Evolutionary conservation across 2,329 filamentous ascomycete species (phyloP).

Genomic region (Epichloe coenophiala): DNA sequence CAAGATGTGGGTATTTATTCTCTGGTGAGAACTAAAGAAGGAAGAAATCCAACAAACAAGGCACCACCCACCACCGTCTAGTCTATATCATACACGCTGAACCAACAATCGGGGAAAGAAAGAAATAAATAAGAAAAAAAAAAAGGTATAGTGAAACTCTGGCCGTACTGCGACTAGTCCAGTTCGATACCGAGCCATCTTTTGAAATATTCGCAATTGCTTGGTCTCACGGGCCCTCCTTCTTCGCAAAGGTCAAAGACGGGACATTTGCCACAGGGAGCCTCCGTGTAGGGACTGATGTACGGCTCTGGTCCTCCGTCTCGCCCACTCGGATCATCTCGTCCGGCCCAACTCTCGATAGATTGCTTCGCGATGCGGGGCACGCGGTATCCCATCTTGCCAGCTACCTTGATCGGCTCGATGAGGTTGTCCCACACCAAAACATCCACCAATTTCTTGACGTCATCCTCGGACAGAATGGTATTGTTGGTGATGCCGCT

Average conservation of each 20-base stretch:
- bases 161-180: background rate
- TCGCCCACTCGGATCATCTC: constrained; percentile 22
- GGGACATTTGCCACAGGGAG: constrained; percentile 81
- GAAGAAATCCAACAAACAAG: background rate
- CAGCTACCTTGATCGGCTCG: constrained; percentile 45
- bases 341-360: constrained; percentile 25
- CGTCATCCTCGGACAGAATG: constrained; percentile 56
- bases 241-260: constrained; percentile 89
- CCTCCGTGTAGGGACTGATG: constrained; percentile 69
- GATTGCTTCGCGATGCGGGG: constrained; percentile 34
- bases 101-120: too few species aligned
- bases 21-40: background rate
- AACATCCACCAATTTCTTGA: constrained; percentile 76
- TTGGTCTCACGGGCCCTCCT: constrained; percentile 78
- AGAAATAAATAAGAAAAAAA: too few species aligned
- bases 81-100: background rate
- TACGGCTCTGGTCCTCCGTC: constrained; percentile 29
- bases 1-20: background rate
- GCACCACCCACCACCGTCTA: background rate
- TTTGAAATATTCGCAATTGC: constrained; percentile 83
- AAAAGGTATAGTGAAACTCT: too few species aligned
- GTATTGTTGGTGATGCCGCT: constrained; percentile 60
- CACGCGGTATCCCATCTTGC: constrained; percentile 38
- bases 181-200: constrained; percentile 51
- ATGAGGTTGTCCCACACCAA: constrained; percentile 79